Evolutionary conservation across 306 rosid genomes (phyloP), one percentile per base, ranked within the genome.

Genomic region (Fragaria ananassa): DNA sequence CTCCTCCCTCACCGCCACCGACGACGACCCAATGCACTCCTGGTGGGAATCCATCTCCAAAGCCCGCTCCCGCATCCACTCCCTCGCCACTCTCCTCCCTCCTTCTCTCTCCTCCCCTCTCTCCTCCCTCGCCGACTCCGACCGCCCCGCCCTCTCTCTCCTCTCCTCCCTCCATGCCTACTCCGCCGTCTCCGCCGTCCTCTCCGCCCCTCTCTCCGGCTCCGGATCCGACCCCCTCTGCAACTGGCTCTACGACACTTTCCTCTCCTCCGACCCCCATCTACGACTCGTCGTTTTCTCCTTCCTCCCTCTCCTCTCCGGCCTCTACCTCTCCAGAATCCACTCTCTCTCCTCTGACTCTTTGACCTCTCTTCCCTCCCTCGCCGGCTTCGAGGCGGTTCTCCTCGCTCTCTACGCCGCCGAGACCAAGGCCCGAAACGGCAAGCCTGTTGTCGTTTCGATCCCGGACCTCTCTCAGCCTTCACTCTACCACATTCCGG

Each of bases 11-110:
- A 18, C 81, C 41, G 18, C 84, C 37, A 5, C 85, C 21, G 39
- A 81, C 75, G 65, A 80, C 61, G 74, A 90, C 76, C 98, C 96
- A 0, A 93, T 93, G 97, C 98, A 93, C 64, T 88, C 98, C 0
- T 93, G 98, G 98, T 93, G 98, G 98, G 98, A 95, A 68, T 92
- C 97, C 3, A 83, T 95, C 23, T 92, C 98, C 81, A 95, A 89
- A 56, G 98, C 93, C 2, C 98, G 98, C 4, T 88, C 91, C 6
- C 97, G 97, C 27, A 95, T 95, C 87, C 91, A 92, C 71, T 84
- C 96, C 58, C 93, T 95, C 68, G 84, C 93, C 54, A 29, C 90
- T 50, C 77, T 95, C 49, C 91, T 95, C 7, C 39, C 12, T 27
- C 21, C 63, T 50, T 72, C 77, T 29, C 63, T 68, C 51, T 70